Evolutionary conservation across 306 rosid genomes (phyloP).

Genomic region (Trifolium fragiferum): DNA sequence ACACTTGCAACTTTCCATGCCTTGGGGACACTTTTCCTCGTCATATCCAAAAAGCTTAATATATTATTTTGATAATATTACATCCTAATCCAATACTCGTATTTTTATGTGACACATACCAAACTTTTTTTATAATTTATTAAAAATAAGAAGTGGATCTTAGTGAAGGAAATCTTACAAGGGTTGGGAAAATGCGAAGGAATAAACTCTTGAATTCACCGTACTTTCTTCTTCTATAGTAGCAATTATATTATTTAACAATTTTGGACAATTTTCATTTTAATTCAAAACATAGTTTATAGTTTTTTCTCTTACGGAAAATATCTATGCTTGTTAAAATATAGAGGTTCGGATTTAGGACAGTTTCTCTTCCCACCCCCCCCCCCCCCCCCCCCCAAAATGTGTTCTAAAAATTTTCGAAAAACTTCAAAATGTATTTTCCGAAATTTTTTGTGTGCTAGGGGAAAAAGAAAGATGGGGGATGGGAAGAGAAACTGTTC

Average conservation of each 20-base stretch:
- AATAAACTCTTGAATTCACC: neutral
- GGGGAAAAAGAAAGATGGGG: too few relatives aligned
- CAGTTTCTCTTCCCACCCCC: too few relatives aligned
- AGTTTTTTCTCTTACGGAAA: too few relatives aligned
- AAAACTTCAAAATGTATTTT: too few relatives aligned
- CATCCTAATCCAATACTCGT: neutral
- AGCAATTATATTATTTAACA: neutral
- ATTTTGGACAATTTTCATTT: constrained; percentile 1
- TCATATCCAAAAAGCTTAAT: constrained; percentile 10
- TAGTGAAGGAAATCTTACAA: neutral
- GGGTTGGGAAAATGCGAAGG: neutral
- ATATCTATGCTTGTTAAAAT: too few relatives aligned
- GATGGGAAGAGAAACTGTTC: too few relatives aligned
- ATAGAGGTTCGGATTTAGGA: too few relatives aligned
- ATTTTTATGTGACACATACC: constrained; percentile 13
- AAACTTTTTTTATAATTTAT: neutral
- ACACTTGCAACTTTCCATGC: neutral
- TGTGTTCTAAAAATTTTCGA: too few relatives aligned
- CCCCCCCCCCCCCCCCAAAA: too few relatives aligned
- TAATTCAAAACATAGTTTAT: neutral
- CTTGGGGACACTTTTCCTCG: constrained; percentile 22
- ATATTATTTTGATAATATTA: neutral
- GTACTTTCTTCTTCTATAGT: neutral
- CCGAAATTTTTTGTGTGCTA: too few relatives aligned
- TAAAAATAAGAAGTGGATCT: neutral